A percentile compares a stretch with the other conserved stretches of the same genome.
Evolutionary conservation across 1,284 basidiomycete species (phyloP).

Genomic region (Rhodofomes roseus): DNA sequence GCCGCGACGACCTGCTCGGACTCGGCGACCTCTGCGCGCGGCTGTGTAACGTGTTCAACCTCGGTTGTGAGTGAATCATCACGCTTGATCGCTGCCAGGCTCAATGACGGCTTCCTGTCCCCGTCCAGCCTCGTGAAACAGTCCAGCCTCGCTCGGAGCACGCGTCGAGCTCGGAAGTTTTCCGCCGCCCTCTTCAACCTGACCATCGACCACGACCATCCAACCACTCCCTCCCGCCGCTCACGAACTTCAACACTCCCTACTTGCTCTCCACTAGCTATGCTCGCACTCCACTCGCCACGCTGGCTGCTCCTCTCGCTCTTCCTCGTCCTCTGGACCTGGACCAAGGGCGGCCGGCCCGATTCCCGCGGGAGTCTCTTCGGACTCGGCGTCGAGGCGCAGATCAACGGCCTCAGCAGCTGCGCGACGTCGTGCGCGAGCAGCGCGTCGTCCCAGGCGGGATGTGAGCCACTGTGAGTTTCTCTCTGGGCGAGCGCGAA

Average conservation of each 20-base stretch:
- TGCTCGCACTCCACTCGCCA: conserved; percentile 7
- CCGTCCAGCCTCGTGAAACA: neutral
- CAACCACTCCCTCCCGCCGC: neutral
- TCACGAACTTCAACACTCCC: neutral
- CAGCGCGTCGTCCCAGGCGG: conserved; percentile 3
- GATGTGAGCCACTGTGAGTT: conserved; percentile 16
- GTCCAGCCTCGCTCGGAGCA: neutral
- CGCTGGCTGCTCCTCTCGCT: conserved; percentile 20
- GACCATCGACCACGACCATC: neutral
- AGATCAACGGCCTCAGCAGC: neutral
- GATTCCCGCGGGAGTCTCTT: conserved; percentile 8
- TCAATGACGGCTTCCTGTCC: neutral
- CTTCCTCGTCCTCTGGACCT: conserved; percentile 19
- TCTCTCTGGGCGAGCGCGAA: neutral
- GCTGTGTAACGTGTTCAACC: neutral
- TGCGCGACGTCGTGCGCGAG: conserved; percentile 1
- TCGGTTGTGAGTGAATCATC: neutral
- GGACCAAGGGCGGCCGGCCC: conserved; percentile 11
- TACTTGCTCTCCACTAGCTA: conserved; percentile 4
- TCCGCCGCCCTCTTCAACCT: neutral
- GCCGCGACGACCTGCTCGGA: neutral
- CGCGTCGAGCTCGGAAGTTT: neutral
- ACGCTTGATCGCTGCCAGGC: neutral
- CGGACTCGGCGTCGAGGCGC: conserved; percentile 18
- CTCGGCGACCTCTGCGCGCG: neutral